Evolutionary conservation across 352 stramenopile genomes (phyloP).

Genomic region (Globisporangium ultimum): DNA sequence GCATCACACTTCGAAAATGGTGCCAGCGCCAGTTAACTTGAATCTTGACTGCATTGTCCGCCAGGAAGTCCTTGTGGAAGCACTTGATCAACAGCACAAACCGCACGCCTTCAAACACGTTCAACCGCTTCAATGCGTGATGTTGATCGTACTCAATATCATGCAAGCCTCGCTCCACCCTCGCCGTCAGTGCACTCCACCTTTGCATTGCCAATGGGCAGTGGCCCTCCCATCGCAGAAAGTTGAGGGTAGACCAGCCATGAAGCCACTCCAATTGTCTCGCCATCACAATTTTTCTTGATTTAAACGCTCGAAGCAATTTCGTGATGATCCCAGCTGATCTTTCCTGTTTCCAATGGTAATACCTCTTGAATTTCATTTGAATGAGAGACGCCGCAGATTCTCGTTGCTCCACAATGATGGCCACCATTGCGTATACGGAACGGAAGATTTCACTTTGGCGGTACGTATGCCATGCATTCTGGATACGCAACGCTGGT

Average conservation of each 20-base stretch:
- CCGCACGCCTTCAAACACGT: neutral
- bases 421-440: conserved; percentile 7
- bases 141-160: conserved; percentile 3
- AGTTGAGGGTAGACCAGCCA: conserved; percentile 8
- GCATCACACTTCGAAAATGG: conserved; percentile 6
- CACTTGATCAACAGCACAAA: neutral
- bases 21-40: conserved; percentile 17
- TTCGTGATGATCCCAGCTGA: conserved; percentile 9
- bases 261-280: conserved; percentile 12
- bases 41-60: conserved; percentile 3
- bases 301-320: conserved; percentile 20
- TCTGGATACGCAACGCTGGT: conserved; percentile 20
- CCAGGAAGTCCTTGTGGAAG: conserved; percentile 5
- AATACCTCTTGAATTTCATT: conserved; percentile 1
- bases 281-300: conserved; percentile 13
- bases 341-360: conserved; percentile 1
- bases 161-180: neutral
- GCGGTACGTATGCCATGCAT: conserved; percentile 20
- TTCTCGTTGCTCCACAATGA: conserved; percentile 10
- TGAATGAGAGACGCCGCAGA: conserved; percentile 8
- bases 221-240: conserved; percentile 1
- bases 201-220: neutral
- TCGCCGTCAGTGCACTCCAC: conserved; percentile 1
- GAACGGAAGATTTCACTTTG: conserved; percentile 1
- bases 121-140: conserved; percentile 3